Percentiles rank a stretch among this genome's conserved stretches.
These are phyloP conservation scores for Saccharomyces hybrid DNA, from an alignment of 1,139 yeast species.

Conservation along the genomic window DNA sequence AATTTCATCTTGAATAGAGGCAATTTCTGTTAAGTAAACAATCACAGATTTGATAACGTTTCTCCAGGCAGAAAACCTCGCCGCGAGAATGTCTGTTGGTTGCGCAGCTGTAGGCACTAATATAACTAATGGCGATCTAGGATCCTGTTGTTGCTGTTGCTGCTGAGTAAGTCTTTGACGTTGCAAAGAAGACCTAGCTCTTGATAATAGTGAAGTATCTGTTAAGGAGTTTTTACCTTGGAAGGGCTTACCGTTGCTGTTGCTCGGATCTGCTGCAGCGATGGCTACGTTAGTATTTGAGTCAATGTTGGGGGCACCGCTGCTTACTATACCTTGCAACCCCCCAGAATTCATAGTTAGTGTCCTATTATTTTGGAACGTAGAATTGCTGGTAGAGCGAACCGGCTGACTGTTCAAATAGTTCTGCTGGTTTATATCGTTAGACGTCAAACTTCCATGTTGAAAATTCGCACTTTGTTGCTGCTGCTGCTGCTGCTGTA, in stretches of 20 bases:
- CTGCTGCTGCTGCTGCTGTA: slow-evolving; percentile 4
- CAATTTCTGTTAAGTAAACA: slow-evolving; percentile 69
- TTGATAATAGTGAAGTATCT: slow-evolving; percentile 12
- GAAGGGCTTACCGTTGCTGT: slow-evolving; percentile 2
- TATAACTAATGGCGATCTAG: slow-evolving; percentile 39
- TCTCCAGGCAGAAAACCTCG: slow-evolving; percentile 82
- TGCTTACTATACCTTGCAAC: slow-evolving; percentile 2
- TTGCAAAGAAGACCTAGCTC: slow-evolving; percentile 12
- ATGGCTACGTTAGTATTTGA: neutral
- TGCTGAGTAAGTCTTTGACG: slow-evolving; percentile 10
- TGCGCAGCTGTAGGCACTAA: slow-evolving; percentile 48
- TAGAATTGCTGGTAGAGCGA: neutral
- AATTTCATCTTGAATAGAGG: slow-evolving; percentile 79
- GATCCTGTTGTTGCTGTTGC: slow-evolving; percentile 24
- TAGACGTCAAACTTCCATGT: slow-evolving; percentile 8
- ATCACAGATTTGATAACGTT: slow-evolving; percentile 66
- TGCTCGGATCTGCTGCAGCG: neutral
- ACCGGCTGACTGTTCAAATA: neutral
- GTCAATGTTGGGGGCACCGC: slow-evolving; percentile 6
- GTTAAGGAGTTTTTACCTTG: slow-evolving; percentile 16
- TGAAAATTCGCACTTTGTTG: slow-evolving; percentile 4
- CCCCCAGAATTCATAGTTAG: neutral
- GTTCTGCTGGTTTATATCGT: slow-evolving; percentile 6
- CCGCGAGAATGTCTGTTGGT: slow-evolving; percentile 86
- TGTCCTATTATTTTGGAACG: neutral